Evolutionary conservation across 1,284 basidiomycete species (phyloP).

Genomic region (Rhodofomes roseus): DNA sequence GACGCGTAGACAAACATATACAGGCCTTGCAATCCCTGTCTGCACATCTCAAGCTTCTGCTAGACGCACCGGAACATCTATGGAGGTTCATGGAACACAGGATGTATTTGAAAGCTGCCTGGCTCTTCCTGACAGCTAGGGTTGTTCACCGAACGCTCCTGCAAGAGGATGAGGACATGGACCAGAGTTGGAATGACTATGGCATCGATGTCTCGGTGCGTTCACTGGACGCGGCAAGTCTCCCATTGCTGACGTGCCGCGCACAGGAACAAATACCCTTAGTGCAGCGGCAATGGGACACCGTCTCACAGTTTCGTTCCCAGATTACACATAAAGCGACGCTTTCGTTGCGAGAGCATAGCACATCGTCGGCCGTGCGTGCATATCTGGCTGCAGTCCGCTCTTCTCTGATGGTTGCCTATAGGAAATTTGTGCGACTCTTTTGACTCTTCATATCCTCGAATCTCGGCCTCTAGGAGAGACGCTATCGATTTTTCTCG

Average conservation of each 20-base stretch:
- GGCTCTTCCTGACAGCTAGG: slow-evolving; percentile 82
- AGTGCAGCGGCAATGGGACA: slow-evolving; percentile 87
- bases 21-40: slow-evolving; percentile 72
- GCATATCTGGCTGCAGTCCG: slow-evolving; percentile 1
- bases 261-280: slow-evolving; percentile 75
- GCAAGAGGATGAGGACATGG: slow-evolving; percentile 47
- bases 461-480: slow-evolving; percentile 78
- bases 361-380: slow-evolving; percentile 44
- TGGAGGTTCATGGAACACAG: slow-evolving; percentile 82
- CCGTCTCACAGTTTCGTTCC: slow-evolving; percentile 74
- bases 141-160: slow-evolving; percentile 72
- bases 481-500: slow-evolving; percentile 64
- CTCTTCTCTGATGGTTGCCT: slow-evolving; percentile 2
- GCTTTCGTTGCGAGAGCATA: slow-evolving; percentile 61
- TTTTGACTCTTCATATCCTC: slow-evolving; percentile 79
- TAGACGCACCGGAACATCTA: slow-evolving; percentile 86
- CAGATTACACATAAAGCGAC: slow-evolving; percentile 85
- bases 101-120: slow-evolving; percentile 77
- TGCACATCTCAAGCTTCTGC: slow-evolving; percentile 81
- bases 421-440: slow-evolving; percentile 69
- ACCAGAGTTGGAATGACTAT: slow-evolving; percentile 46
- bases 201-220: slow-evolving; percentile 64
- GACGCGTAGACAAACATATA: slow-evolving; percentile 56
- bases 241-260: slow-evolving; percentile 6
- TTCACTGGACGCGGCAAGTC: background rate